Percentiles rank a stretch among this genome's conserved stretches.
Evolutionary conservation across 345 rosid species (phyloP).

Genomic region (Citropsis articulata): DNA sequence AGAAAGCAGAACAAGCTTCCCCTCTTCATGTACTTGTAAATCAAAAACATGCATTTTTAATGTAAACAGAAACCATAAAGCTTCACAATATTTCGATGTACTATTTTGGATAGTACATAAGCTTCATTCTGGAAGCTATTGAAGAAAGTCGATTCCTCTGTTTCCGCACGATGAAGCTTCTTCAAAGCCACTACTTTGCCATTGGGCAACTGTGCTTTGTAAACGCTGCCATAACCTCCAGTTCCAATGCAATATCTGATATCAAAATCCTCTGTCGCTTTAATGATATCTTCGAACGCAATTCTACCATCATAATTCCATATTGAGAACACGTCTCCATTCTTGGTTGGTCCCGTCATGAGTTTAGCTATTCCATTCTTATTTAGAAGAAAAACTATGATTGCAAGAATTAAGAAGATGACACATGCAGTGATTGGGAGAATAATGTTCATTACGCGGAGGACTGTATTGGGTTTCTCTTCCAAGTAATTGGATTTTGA

Average conservation of each 20-base stretch:
- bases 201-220: slow-evolving; percentile 14
- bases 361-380: not conserved
- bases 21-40: too few species aligned
- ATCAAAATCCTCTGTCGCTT: slow-evolving; percentile 14
- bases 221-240: not conserved
- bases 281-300: not conserved
- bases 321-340: not conserved
- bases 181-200: slow-evolving; percentile 11
- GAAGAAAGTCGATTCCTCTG: not conserved
- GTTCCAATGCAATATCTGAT: not conserved
- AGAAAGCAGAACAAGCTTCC: not conserved
- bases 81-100: slow-evolving; percentile 18
- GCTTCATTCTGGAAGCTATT: slow-evolving; percentile 14
- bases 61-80: slow-evolving; percentile 20
- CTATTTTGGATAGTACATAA: not conserved
- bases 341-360: too few species aligned
- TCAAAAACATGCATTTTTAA: too few species aligned
- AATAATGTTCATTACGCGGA: not conserved
- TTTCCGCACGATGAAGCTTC: slow-evolving; percentile 14
- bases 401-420: not conserved
- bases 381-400: not conserved
- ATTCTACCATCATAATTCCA: not conserved
- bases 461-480: not conserved
- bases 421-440: not conserved
- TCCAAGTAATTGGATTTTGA: not conserved